phyloP scores from a whole-genome alignment of 345 rosid species.

The Corchorus capsularis region DNA sequence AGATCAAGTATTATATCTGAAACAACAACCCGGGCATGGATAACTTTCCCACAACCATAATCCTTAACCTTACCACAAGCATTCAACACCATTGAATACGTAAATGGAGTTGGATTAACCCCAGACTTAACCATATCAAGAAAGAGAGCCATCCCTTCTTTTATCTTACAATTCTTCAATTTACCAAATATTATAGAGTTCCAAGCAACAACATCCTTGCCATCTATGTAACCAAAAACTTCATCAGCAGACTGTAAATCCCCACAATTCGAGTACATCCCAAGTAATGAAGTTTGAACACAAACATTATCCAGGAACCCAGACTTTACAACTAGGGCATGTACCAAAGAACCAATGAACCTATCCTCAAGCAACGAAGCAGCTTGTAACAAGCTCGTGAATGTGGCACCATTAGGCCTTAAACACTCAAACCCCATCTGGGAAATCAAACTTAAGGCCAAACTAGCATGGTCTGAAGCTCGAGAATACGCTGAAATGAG shows the following conservation, averaged over 20 bases:
- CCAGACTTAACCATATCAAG: constrained; percentile 53
- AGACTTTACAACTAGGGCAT: constrained; percentile 49
- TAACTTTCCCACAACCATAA: constrained; percentile 42
- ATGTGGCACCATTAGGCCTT: constrained; percentile 63
- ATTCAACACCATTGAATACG: constrained; percentile 69
- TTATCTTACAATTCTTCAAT: constrained; percentile 60
- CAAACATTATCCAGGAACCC: constrained; percentile 49
- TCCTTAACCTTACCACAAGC: constrained; percentile 61
- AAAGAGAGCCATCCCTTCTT: constrained; percentile 49
- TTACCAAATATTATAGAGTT: constrained; percentile 69
- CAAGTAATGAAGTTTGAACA: constrained; percentile 75
- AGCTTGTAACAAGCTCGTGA: constrained; percentile 72
- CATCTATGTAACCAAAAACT: constrained; percentile 46
- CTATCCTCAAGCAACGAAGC: constrained; percentile 51
- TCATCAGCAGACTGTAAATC: constrained; percentile 59
- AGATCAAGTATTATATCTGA: constrained; percentile 47
- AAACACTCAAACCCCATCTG: constrained; percentile 47
- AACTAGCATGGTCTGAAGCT: constrained; percentile 30
- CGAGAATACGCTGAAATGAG: constrained; percentile 71
- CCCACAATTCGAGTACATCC: constrained; percentile 69
- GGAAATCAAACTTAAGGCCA: constrained; percentile 36
- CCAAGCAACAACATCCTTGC: constrained; percentile 75
- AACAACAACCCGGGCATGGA: constrained; percentile 58
- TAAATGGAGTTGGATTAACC: constrained; percentile 59
- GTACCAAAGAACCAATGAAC: constrained; percentile 52